Percentiles rank a stretch among this genome's conserved stretches.
Evolutionary conservation across 2,329 filamentous ascomycete genomes (phyloP).

Genomic region (Fusarium pilosicola): DNA sequence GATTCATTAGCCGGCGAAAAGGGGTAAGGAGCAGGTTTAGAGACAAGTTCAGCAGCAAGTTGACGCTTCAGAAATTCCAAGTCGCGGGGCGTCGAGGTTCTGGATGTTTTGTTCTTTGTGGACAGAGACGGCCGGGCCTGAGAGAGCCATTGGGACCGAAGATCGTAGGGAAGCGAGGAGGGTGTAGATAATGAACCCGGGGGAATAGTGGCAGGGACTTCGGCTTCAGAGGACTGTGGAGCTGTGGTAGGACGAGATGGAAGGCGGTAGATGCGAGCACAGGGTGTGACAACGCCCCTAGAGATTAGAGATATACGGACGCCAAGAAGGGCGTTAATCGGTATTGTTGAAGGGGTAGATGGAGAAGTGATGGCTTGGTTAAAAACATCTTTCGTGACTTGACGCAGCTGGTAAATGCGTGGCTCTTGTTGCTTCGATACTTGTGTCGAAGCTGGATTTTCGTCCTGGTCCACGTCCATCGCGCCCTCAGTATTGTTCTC

Average conservation of each 20-base stretch:
- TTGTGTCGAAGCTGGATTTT: background rate
- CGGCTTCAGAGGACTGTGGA: constrained; percentile 49
- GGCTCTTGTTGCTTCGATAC: background rate
- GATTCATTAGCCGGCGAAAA: constrained; percentile 51
- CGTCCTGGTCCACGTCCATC: constrained; percentile 48
- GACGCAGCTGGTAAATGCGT: constrained; percentile 33
- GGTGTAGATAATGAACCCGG: constrained; percentile 24
- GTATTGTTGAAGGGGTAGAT: constrained; percentile 38
- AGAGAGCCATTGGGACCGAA: constrained; percentile 78
- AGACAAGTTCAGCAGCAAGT: constrained; percentile 60
- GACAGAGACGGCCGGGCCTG: constrained; percentile 51
- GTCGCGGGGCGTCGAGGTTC: constrained; percentile 37
- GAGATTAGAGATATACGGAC: constrained; percentile 73
- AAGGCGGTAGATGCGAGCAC: constrained; percentile 87
- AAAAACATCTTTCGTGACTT: constrained; percentile 47
- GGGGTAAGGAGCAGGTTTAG: constrained; percentile 45
- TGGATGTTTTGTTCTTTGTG: constrained; percentile 13
- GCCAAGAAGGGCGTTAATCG: constrained; percentile 60
- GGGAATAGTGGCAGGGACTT: constrained; percentile 59
- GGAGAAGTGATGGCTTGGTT: constrained; percentile 39
- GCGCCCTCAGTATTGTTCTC: constrained; percentile 35
- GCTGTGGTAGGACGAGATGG: constrained; percentile 51
- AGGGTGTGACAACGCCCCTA: constrained; percentile 75
- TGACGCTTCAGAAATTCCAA: constrained; percentile 55
- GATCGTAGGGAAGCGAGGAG: constrained; percentile 54